Conservation (phyloP, 2,329 filamentous ascomycete genomes). For the Waltergamsia citrina region DNA sequence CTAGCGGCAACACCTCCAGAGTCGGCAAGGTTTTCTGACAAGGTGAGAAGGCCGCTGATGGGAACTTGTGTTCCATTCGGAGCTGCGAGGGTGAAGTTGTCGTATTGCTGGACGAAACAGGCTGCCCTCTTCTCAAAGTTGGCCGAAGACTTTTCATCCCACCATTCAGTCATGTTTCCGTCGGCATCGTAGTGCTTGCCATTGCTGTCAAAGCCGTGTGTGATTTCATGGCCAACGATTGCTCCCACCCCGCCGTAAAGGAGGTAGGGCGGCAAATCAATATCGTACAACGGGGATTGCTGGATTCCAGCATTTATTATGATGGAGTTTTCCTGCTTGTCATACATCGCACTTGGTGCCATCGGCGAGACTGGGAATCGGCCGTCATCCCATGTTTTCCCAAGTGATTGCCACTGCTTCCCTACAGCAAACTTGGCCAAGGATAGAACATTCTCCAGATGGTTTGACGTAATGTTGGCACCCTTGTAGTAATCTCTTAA, state of each 20-base stretch:
- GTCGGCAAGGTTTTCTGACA: slow-evolving; percentile 65
- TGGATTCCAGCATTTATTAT: slow-evolving; percentile 56
- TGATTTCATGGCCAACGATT: slow-evolving; percentile 59
- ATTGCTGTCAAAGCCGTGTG: slow-evolving; percentile 59
- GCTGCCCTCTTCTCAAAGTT: slow-evolving; percentile 49
- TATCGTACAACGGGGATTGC: slow-evolving; percentile 58
- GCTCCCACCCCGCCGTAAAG: slow-evolving; percentile 61
- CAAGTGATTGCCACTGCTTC: no score
- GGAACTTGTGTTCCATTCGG: slow-evolving; percentile 37
- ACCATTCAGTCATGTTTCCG: slow-evolving; percentile 59
- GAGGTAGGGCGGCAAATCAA: slow-evolving; percentile 52
- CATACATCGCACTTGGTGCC: no score
- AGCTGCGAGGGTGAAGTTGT: slow-evolving; percentile 47
- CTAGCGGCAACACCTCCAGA: slow-evolving; percentile 55
- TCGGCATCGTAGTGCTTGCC: slow-evolving; percentile 56
- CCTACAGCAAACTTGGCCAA: no score
- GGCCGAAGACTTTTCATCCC: slow-evolving; percentile 48
- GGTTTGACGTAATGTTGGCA: no score
- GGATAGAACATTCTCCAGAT: no score
- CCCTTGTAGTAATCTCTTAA: no score
- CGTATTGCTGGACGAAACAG: slow-evolving; percentile 62
- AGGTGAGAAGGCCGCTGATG: slow-evolving; percentile 52
- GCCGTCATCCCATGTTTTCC: no score
- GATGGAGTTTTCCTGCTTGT: no score
- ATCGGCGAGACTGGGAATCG: no score